These are phyloP conservation scores for Aspergillus japonicus DNA, from an alignment of 2,329 filamentous ascomycete species.

Conservation along the genomic window DNA sequence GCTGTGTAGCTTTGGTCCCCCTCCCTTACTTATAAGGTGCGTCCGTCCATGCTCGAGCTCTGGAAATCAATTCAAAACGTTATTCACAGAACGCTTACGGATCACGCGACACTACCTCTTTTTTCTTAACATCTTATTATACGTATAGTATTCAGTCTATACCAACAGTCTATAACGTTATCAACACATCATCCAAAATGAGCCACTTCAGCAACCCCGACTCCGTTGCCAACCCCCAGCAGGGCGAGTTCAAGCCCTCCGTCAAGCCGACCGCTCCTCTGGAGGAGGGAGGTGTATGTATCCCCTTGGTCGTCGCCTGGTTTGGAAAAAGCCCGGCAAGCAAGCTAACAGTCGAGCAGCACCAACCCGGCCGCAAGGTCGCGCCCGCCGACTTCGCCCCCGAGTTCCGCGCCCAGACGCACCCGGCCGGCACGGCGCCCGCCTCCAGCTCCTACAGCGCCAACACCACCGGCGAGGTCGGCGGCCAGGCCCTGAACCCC, in stretches of 20 bases:
- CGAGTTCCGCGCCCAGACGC: conserved; percentile 63
- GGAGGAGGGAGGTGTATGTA: conserved; percentile 8
- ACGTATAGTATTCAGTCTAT: background rate
- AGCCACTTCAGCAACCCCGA: background rate
- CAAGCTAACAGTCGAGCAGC: conserved; percentile 46
- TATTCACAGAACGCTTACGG: background rate
- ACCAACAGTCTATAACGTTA: background rate
- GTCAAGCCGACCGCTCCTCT: background rate
- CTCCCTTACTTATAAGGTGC: background rate
- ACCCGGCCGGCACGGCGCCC: conserved; percentile 65
- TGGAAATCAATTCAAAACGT: too few species aligned
- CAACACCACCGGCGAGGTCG: conserved; percentile 38
- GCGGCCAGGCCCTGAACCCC: conserved; percentile 44
- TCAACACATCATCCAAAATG: background rate
- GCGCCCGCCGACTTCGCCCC: conserved; percentile 56
- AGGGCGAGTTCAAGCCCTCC: conserved; percentile 4
- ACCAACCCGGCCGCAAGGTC: conserved; percentile 61
- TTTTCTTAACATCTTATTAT: background rate
- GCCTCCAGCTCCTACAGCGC: conserved; percentile 48
- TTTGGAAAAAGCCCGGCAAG: background rate
- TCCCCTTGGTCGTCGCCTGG: background rate
- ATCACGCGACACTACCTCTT: background rate
- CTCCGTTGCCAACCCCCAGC: conserved; percentile 1
- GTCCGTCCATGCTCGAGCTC: background rate
- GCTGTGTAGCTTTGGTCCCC: too few species aligned